Percentiles rank a stretch among this genome's conserved stretches.
phyloP scores from a whole-genome alignment of 768 basidiomycete species.

The Obba rivulosa region DNA sequence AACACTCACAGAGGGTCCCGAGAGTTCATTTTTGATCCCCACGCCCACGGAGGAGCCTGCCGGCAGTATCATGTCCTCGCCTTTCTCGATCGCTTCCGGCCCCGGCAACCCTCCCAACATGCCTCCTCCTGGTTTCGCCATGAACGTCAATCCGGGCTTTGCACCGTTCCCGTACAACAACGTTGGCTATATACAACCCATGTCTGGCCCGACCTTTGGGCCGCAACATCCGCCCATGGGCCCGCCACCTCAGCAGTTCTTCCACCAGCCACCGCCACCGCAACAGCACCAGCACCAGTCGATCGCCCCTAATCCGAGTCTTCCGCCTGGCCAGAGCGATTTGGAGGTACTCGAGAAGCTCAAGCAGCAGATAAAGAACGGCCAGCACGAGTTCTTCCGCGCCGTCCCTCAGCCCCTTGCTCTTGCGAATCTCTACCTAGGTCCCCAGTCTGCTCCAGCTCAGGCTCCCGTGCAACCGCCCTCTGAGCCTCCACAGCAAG shows the following conservation, averaged over 20 bases:
- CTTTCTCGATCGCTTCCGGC: conserved; percentile 32
- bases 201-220: conserved; percentile 21
- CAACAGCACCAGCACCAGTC: conserved; percentile 15
- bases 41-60: conserved; percentile 45
- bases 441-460: conserved; percentile 32
- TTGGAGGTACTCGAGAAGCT: conserved; percentile 72
- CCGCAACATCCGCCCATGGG: conserved; percentile 22
- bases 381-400: conserved; percentile 68
- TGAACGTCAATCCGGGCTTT: conserved; percentile 26
- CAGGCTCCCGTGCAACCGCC: conserved; percentile 31
- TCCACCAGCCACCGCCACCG: conserved; percentile 3
- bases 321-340: conserved; percentile 57
- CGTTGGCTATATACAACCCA: conserved; percentile 22
- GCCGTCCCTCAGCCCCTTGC: conserved; percentile 60
- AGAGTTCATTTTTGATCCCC: conserved; percentile 47
- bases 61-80: conserved; percentile 31
- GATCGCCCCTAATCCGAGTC: conserved; percentile 8
- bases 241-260: conserved; percentile 18
- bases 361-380: conserved; percentile 64
- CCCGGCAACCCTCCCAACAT: conserved; percentile 24
- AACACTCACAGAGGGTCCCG: conserved; percentile 56
- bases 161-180: conserved; percentile 31
- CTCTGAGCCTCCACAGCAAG: conserved; percentile 24
- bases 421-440: conserved; percentile 61
- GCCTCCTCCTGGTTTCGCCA: conserved; percentile 27